These are phyloP conservation scores for Rhodotorula diobovata DNA, from an alignment of 768 basidiomycete species.

Conservation along the genomic window DNA sequence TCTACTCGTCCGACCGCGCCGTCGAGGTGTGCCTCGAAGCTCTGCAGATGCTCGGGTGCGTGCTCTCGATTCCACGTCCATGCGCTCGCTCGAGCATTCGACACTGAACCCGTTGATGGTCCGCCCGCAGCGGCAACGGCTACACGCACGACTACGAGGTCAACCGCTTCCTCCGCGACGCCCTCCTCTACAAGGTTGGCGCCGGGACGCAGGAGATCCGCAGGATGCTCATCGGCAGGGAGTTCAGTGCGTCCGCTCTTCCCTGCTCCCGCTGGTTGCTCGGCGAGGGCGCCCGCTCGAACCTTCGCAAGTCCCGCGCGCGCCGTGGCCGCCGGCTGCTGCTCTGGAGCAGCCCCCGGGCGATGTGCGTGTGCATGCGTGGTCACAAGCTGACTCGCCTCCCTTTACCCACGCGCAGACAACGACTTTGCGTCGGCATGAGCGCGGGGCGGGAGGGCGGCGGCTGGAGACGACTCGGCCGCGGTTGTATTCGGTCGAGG, in stretches of 20 bases:
- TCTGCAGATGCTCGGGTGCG: constrained; percentile 40
- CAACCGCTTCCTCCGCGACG: constrained; percentile 79
- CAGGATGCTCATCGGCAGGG: constrained; percentile 64
- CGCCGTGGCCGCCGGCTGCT: too few relatives aligned
- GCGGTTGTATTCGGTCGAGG: too few relatives aligned
- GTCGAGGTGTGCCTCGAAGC: constrained; percentile 70
- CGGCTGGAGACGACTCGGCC: not conserved
- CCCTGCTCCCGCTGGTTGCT: too few relatives aligned
- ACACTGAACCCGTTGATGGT: too few relatives aligned
- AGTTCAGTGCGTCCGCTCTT: constrained; percentile 56
- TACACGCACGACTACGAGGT: constrained; percentile 83
- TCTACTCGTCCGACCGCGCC: constrained; percentile 87
- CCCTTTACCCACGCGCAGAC: not conserved
- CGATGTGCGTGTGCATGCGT: too few relatives aligned
- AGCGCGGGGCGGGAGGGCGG: not conserved
- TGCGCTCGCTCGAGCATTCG: not conserved
- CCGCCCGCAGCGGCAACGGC: constrained; percentile 67
- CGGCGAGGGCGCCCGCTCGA: not conserved
- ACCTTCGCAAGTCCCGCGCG: constrained; percentile 51
- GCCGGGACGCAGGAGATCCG: constrained; percentile 85
- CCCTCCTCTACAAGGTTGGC: constrained; percentile 84
- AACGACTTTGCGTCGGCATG: constrained; percentile 3
- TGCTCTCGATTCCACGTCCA: not conserved
- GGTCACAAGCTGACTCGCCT: too few relatives aligned
- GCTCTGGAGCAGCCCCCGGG: too few relatives aligned